These are phyloP conservation scores for Mycena vitilis DNA, from an alignment of 768 basidiomycete genomes.

Conservation along the genomic window DNA sequence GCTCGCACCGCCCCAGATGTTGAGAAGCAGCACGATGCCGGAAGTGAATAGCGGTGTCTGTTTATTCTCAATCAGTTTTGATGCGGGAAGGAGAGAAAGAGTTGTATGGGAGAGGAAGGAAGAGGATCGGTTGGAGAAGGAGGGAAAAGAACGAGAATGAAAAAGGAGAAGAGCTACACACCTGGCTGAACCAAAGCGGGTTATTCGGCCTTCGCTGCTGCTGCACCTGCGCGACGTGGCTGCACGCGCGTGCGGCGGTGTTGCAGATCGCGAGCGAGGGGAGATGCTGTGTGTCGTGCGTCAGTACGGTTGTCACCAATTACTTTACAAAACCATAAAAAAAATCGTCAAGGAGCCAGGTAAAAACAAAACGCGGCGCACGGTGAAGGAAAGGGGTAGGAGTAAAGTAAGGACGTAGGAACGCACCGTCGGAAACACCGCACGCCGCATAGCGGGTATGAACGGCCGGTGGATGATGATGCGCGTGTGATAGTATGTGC, in stretches of 20 bases:
- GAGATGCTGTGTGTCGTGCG: slow-evolving; percentile 46
- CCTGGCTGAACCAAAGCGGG: slow-evolving; percentile 33
- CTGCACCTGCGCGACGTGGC: slow-evolving; percentile 65
- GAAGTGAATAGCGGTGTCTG: slow-evolving; percentile 36
- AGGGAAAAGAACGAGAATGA: too few relatives aligned
- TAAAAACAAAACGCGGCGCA: too few relatives aligned
- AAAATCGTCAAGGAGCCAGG: neutral
- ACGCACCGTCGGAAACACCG: slow-evolving; percentile 14
- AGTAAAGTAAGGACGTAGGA: too few relatives aligned
- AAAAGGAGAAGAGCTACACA: neutral
- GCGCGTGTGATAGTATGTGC: slow-evolving; percentile 23
- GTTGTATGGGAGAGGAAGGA: too few relatives aligned
- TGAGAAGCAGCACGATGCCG: slow-evolving; percentile 31
- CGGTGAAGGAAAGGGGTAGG: too few relatives aligned
- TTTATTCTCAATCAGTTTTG: too few relatives aligned
- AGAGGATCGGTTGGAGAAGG: too few relatives aligned
- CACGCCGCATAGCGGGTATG: slow-evolving; percentile 30
- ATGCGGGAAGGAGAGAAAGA: too few relatives aligned
- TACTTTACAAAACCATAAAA: too few relatives aligned
- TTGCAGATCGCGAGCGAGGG: slow-evolving; percentile 77
- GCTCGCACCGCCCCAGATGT: slow-evolving; percentile 36
- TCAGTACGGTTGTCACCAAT: too few relatives aligned
- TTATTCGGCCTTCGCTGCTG: slow-evolving; percentile 41
- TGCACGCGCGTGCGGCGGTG: slow-evolving; percentile 70
- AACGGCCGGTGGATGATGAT: slow-evolving; percentile 34